phyloP scores from a whole-genome alignment of 139 green algal genomes.

The Spirogloea muscicola region DNA sequence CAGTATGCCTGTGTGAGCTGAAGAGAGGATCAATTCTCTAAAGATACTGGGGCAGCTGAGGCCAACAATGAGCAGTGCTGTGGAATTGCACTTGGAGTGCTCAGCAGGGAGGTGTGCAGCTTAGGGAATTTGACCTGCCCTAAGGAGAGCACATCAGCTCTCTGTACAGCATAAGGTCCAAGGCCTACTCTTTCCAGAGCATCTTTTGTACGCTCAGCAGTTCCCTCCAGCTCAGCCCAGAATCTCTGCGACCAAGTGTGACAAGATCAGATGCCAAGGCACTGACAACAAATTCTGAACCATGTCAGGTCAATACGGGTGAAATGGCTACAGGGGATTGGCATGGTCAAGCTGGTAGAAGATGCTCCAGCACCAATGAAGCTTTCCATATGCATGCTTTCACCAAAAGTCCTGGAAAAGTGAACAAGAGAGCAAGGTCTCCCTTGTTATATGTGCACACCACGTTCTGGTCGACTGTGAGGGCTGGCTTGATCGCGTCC shows the following conservation, averaged over 20 bases:
- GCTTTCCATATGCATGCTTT: no score
- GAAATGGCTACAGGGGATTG: background rate
- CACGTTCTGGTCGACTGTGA: conserved; percentile 13
- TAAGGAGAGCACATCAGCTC: conserved; percentile 5
- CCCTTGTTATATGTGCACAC: background rate
- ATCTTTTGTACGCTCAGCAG: background rate
- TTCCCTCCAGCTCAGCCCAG: conserved; percentile 18
- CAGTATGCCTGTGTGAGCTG: no score
- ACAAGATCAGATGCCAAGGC: no score
- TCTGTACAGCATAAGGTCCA: background rate
- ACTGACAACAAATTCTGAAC: no score
- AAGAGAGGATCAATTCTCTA: background rate
- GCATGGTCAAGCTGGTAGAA: background rate
- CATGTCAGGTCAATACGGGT: no score
- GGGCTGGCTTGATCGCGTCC: conserved; percentile 13
- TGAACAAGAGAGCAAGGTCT: background rate
- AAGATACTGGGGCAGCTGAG: background rate
- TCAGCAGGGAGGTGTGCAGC: background rate
- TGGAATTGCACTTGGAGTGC: background rate
- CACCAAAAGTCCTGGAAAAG: background rate
- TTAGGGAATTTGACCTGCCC: background rate
- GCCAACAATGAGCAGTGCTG: background rate
- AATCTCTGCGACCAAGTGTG: conserved; percentile 1
- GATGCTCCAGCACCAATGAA: background rate
- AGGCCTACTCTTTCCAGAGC: conserved; percentile 2